A percentile compares a stretch with the other conserved stretches of the same genome.
These are phyloP conservation scores for Atkinsonella hypoxylon DNA, from an alignment of 2,329 filamentous ascomycete genomes.

Conservation along the genomic window DNA sequence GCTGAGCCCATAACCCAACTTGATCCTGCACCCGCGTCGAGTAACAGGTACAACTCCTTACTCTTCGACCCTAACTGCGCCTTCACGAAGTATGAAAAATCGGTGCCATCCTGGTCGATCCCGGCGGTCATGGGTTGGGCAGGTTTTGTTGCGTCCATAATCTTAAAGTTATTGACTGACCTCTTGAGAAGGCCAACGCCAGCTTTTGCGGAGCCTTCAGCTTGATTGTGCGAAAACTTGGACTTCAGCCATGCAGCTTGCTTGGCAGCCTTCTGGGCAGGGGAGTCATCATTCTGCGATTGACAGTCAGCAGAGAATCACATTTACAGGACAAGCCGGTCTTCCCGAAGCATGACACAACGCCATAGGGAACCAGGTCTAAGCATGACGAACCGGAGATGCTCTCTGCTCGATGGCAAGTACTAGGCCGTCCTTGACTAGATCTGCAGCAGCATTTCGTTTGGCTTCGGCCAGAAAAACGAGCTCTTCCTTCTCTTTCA, in stretches of 20 bases:
- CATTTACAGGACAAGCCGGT: conserved; percentile 14
- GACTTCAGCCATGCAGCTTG: conserved; percentile 8
- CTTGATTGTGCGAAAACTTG: conserved; percentile 7
- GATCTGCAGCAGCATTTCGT: conserved; percentile 11
- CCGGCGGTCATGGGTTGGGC: conserved; percentile 37
- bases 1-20: conserved; percentile 72
- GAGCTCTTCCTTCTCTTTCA: conserved; percentile 17
- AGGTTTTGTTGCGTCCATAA: conserved; percentile 34
- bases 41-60: conserved; percentile 46
- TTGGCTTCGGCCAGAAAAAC: conserved; percentile 11
- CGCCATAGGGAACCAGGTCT: background rate
- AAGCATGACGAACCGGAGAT: conserved; percentile 8
- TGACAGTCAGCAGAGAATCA: background rate
- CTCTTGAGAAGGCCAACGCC: conserved; percentile 17
- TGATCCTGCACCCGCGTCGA: conserved; percentile 57
- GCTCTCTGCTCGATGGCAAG: conserved; percentile 30
- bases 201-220: background rate
- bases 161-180: conserved; percentile 30
- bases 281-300: conserved; percentile 1
- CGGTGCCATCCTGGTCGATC: conserved; percentile 51
- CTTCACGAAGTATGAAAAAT: conserved; percentile 53
- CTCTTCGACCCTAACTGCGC: conserved; percentile 42
- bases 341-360: no score
- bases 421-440: conserved; percentile 17
- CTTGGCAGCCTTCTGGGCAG: conserved; percentile 8